phyloP scores from a whole-genome alignment of 768 basidiomycete genomes.

The Mycena alexandri region DNA sequence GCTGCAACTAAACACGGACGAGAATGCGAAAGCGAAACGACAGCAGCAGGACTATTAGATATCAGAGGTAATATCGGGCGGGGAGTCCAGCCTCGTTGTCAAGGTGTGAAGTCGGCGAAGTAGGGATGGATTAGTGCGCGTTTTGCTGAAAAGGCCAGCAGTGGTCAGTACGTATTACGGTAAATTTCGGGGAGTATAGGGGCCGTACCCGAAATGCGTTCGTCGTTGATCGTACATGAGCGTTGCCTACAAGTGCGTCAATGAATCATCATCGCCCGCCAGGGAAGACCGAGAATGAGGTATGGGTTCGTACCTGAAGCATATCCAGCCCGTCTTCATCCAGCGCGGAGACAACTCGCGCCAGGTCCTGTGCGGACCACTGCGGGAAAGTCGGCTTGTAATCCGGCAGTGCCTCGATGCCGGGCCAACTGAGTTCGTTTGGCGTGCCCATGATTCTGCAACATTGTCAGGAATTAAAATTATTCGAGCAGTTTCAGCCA shows the following conservation, averaged over 20 bases:
- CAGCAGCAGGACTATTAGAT: background rate
- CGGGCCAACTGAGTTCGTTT: conserved; percentile 91
- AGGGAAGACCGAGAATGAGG: conserved; percentile 28
- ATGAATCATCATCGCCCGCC: background rate
- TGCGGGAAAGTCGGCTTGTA: conserved; percentile 98
- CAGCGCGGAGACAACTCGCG: conserved; percentile 72
- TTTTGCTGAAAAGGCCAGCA: conserved; percentile 67
- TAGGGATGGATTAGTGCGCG: conserved; percentile 65
- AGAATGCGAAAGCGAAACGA: background rate
- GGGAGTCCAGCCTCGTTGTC: too few relatives aligned
- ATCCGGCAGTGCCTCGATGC: conserved; percentile 87
- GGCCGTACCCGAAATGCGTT: conserved; percentile 87
- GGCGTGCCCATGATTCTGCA: conserved; percentile 95
- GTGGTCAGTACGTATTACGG: conserved; percentile 27
- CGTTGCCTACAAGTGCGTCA: conserved; percentile 58
- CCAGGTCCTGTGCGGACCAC: conserved; percentile 86
- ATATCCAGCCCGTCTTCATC: conserved; percentile 87
- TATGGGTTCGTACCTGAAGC: conserved; percentile 78
- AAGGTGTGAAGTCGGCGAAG: conserved; percentile 56
- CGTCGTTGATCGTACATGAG: conserved; percentile 91
- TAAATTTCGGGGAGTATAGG: background rate
- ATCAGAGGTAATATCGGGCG: background rate
- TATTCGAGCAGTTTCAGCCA: conserved; percentile 47
- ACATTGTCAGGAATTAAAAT: background rate
- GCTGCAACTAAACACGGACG: too few relatives aligned